Percentiles rank a stretch among this genome's conserved stretches.
phyloP scores from a whole-genome alignment of 225 moss, liverwort and hornwort species.

The Pleurozium schreberi region DNA sequence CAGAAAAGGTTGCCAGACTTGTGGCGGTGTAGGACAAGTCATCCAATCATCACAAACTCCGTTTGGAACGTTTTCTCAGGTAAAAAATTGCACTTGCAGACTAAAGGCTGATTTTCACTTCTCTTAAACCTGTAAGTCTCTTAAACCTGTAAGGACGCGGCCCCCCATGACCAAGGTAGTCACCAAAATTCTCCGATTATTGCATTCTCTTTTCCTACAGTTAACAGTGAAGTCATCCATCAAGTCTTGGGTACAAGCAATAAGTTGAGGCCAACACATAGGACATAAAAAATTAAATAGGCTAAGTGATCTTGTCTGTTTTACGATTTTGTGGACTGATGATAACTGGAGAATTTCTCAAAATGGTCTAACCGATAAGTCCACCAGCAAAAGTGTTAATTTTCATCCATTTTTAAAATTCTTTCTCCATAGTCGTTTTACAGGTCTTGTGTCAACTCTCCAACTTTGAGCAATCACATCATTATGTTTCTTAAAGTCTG shows the following conservation, averaged over 20 bases:
- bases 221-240: no score
- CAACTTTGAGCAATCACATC: neutral
- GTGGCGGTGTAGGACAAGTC: conserved; percentile 59
- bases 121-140: no score
- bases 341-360: neutral
- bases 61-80: conserved; percentile 62
- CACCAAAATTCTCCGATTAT: no score
- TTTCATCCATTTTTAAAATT: neutral
- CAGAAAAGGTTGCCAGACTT: conserved; percentile 40
- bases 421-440: neutral
- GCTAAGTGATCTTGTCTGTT: neutral
- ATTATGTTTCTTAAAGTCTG: neutral
- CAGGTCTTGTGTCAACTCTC: neutral
- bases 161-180: no score
- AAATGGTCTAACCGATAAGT: neutral
- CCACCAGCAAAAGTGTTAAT: neutral
- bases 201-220: no score
- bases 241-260: neutral
- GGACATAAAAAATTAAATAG: neutral
- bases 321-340: neutral
- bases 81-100: neutral
- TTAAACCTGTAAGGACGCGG: no score
- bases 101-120: neutral
- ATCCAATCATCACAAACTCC: conserved; percentile 49
- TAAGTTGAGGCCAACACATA: neutral